Conservation (phyloP, 2,329 filamentous ascomycete species). For the Fusarium phyllophilum region DNA sequence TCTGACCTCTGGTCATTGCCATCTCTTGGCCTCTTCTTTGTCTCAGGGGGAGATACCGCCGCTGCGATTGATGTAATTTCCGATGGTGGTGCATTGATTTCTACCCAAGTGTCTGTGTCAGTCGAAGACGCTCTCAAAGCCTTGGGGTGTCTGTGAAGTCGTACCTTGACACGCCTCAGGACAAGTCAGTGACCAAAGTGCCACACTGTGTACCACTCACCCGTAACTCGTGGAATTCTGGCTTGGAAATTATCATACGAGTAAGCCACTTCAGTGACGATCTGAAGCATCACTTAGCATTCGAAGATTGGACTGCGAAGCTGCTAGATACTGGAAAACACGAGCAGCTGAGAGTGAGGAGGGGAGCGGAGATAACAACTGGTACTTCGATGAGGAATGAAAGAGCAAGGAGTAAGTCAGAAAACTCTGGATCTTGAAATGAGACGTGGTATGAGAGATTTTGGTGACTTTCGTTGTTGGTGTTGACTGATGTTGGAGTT, state of each 20-base stretch:
- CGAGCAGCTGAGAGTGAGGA: neutral
- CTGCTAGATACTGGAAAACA: neutral
- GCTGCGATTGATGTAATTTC: slow-evolving; percentile 46
- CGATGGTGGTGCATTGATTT: rapidly evolving
- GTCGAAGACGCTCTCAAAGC: neutral
- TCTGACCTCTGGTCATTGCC: slow-evolving; percentile 49
- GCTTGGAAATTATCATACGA: rapidly evolving
- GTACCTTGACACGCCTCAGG: neutral
- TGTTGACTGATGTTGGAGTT: neutral
- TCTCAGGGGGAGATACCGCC: slow-evolving; percentile 47
- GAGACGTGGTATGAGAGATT: rapidly evolving
- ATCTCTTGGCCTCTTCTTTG: slow-evolving; percentile 44
- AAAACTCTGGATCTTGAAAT: rapidly evolving
- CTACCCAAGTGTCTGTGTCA: neutral
- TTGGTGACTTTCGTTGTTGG: neutral
- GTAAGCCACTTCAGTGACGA: rapidly evolving
- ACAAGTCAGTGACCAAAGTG: neutral
- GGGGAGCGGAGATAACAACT: too few species aligned
- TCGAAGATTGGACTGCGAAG: neutral
- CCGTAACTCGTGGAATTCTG: neutral
- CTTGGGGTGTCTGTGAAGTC: too few species aligned
- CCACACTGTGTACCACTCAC: too few species aligned
- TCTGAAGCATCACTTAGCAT: rapidly evolving
- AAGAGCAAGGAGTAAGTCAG: rapidly evolving
- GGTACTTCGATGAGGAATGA: neutral